Base-by-base conservation (phyloP, 2,329 filamentous ascomycete species). In the Xylaria sp. region DNA sequence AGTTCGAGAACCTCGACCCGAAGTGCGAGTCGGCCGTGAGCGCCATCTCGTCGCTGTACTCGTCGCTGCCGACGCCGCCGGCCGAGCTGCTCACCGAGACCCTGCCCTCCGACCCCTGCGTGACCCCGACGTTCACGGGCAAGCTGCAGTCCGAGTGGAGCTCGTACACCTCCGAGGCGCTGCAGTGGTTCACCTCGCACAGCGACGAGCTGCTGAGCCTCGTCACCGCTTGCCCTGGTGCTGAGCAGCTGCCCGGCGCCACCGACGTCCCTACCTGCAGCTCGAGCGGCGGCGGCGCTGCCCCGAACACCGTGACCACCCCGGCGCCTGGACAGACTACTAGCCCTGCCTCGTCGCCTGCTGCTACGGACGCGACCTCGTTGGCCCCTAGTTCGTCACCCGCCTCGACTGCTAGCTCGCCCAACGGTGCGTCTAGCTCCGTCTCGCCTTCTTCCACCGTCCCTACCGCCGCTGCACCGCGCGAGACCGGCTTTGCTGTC, bases 171-270 rank as follows among this genome's bases (percentile, higher is more conserved):
- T 60, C 63, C 15, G 58, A 55, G 33, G 65, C 64, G 10, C 9
- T 63, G 11, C 49, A n/a, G 19, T 72, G 68, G 68, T 71, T 66
- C 63, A 47, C 37, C 2, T 63, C 63, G 4, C 54, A 72, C 67
- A 66, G 66, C 58, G 57, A 41, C 51, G 62, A 66, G 52, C 47
- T 72, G 29, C 8, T 58, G 10, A 57, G 40, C 51, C 62, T 68
- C 33, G 25, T 70, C 27, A 51, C 60, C 43, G 31, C 46, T 7
- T 73, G 70, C 63, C 46, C 66, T 4, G 49, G 55, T n/a, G 49
- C 70, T 37, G 27, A n/a, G 62, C 15, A 31, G 44, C 5, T 57
- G 51, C 35, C 58, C 13, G 6, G 17, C 17, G 27, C 51, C 5
- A 27, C 38, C 4, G 40, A 15, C 19, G 25, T 68, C 2, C 69